Percentiles rank a stretch among this genome's conserved stretches.
These are phyloP conservation scores for Exophiala xenobiotica DNA, from an alignment of 2,329 filamentous ascomycete species.

Conservation along the genomic window DNA sequence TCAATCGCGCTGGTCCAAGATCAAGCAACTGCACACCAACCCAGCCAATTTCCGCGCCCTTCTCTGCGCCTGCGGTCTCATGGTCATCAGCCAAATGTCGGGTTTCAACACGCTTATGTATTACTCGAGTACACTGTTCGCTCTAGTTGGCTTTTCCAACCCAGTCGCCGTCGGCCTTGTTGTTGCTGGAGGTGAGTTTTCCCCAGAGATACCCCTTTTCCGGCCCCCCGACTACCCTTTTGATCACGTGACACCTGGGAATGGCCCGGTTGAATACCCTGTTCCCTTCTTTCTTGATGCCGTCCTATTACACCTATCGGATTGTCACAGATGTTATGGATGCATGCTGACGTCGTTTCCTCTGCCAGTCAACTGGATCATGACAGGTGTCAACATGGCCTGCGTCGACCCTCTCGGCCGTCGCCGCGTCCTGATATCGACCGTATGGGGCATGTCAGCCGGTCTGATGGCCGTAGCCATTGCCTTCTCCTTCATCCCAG, in stretches of 20 bases:
- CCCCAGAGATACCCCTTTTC: neutral
- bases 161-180: constrained; percentile 77
- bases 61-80: constrained; percentile 79
- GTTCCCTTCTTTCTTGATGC: too few relatives aligned
- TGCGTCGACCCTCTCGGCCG: constrained; percentile 83
- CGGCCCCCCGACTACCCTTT: neutral
- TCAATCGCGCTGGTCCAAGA: constrained; percentile 28
- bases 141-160: constrained; percentile 71
- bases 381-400: constrained; percentile 56
- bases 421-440: constrained; percentile 74
- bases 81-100: constrained; percentile 83
- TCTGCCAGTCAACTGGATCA: neutral
- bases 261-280: too few relatives aligned
- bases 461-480: constrained; percentile 70
- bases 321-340: neutral
- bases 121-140: constrained; percentile 80
- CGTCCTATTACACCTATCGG: too few relatives aligned
- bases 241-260: too few relatives aligned
- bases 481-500: constrained; percentile 66
- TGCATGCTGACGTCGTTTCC: neutral
- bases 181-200: constrained; percentile 60
- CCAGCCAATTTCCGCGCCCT: constrained; percentile 59
- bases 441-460: constrained; percentile 77
- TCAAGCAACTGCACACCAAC: constrained; percentile 39
- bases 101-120: constrained; percentile 94